Base-by-base conservation (phyloP, 192 early-diverging fungal genomes). In the Backusella tarrabulga region DNA sequence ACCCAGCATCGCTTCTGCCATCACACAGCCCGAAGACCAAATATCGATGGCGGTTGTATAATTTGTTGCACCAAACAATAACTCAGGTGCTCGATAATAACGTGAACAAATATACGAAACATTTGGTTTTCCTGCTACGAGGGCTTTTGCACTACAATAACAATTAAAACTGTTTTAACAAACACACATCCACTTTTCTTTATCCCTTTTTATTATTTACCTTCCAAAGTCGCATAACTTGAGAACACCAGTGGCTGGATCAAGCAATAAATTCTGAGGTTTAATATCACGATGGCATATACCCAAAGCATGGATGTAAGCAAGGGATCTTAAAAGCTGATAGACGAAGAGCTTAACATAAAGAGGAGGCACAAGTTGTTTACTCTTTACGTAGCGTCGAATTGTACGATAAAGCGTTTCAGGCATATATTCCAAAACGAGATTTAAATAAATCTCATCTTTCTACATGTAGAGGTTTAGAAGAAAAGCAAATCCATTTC, bases 241-340 rank as follows among this genome's bases (percentile, higher is more conserved):
- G 73, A 99, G 88, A 69, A 99, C 89, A 38, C 97, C 96, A 21
- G 91, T 92, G 19, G 88, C 73, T 73, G 94, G 94, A 85, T 98
- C 93, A 46, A 99, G 87, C 72, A 99, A 89, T 83, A 99, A 82
- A 85, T 99, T 99, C 84, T 99, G 98, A 67, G 98, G 98, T 86
- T 99, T 99, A 82, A 99, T 99, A 80, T 99, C 98, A 73, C 98
- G 92, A 76, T 99, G 98, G 84, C 98, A 99, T 74, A 99, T 98
- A 36, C 97, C 98, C 63, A 97, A 86, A 63, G 96, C 91, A 87
- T 99, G 98, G 80, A 99, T 98, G 81, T 97, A 99, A 52, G 97
- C 96, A 69, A 99, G 87, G 80, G 97, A 97, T 77, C 98, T 87
- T 88, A 98, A 94, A 72, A 99, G 85, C 83, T 99, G 98, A 86